Conservation (phyloP, 352 stramenopile species). For the Globisporangium emineosum region DNA sequence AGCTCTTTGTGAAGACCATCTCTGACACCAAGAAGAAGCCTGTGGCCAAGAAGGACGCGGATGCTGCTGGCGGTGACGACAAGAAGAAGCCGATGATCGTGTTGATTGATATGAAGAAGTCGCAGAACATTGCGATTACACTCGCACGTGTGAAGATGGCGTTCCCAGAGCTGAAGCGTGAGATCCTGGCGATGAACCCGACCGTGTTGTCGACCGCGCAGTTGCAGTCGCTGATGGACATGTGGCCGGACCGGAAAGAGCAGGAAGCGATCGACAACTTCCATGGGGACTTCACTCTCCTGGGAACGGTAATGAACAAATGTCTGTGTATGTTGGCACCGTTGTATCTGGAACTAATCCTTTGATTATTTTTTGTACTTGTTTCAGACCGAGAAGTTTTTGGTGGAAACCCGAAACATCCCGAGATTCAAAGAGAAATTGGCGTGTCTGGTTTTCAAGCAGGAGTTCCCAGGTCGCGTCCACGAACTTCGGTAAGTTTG, state of each 20-base stretch:
- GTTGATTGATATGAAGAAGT: slow-evolving; percentile 88
- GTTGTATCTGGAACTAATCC: neutral
- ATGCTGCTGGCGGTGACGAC: slow-evolving; percentile 24
- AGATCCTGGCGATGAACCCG: slow-evolving; percentile 76
- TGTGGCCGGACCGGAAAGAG: slow-evolving; percentile 80
- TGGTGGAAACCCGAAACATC: slow-evolving; percentile 67
- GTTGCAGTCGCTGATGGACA: slow-evolving; percentile 79
- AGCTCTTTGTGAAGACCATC: slow-evolving; percentile 77
- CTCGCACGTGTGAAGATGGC: slow-evolving; percentile 71
- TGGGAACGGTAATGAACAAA: slow-evolving; percentile 62
- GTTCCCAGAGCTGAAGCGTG: slow-evolving; percentile 66
- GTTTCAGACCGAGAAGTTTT: slow-evolving; percentile 66
- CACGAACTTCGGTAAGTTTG: slow-evolving; percentile 57
- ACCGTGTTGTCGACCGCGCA: slow-evolving; percentile 74
- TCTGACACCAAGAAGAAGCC: slow-evolving; percentile 44
- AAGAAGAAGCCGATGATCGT: slow-evolving; percentile 74
- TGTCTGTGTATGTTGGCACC: no score
- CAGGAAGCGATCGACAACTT: slow-evolving; percentile 68
- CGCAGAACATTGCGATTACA: slow-evolving; percentile 86
- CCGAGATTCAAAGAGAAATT: slow-evolving; percentile 73
- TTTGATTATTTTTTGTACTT: neutral
- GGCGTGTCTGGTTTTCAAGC: slow-evolving; percentile 77
- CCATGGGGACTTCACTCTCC: slow-evolving; percentile 49
- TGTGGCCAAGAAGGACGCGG: slow-evolving; percentile 18
- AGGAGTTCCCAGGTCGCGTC: slow-evolving; percentile 73